Conservation (phyloP, 306 rosid species). For the Acacia melanoxylon region DNA sequence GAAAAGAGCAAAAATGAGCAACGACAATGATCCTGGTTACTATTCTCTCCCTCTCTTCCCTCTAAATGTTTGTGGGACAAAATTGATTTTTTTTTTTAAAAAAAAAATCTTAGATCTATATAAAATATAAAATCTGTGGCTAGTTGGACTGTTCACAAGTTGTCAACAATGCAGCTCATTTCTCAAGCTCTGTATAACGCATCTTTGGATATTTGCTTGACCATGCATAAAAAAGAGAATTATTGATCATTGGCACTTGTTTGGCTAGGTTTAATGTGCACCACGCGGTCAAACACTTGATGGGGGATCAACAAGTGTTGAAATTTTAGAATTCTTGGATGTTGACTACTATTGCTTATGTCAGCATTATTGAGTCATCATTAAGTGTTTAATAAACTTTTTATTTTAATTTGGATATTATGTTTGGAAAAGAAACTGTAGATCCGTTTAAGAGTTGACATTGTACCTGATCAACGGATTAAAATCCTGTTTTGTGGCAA, state of each 20-base stretch:
- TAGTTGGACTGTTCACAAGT: neutral
- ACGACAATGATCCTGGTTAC: constrained; percentile 45
- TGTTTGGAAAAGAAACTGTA: neutral
- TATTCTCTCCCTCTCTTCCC: constrained; percentile 5
- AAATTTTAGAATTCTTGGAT: constrained; percentile 17
- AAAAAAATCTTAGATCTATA: neutral
- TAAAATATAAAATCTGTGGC: neutral
- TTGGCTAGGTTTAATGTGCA: constrained; percentile 9
- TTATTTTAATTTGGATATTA: neutral
- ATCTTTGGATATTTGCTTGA: constrained; percentile 20
- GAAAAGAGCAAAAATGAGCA: constrained; percentile 43
- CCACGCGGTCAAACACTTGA: constrained; percentile 1
- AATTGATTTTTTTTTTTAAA: neutral
- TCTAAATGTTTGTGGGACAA: neutral
- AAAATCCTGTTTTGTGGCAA: constrained; percentile 1
- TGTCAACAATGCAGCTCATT: neutral
- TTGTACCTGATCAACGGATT: neutral
- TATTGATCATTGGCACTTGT: constrained; percentile 3
- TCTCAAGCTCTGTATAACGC: neutral
- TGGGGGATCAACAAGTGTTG: neutral
- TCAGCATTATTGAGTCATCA: neutral
- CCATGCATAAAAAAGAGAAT: neutral
- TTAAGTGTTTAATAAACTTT: neutral
- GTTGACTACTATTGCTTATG: constrained; percentile 4
- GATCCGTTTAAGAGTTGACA: constrained; percentile 13